Base-by-base conservation (phyloP, 169 alveolate species). In the Plasmodium coatneyi region DNA sequence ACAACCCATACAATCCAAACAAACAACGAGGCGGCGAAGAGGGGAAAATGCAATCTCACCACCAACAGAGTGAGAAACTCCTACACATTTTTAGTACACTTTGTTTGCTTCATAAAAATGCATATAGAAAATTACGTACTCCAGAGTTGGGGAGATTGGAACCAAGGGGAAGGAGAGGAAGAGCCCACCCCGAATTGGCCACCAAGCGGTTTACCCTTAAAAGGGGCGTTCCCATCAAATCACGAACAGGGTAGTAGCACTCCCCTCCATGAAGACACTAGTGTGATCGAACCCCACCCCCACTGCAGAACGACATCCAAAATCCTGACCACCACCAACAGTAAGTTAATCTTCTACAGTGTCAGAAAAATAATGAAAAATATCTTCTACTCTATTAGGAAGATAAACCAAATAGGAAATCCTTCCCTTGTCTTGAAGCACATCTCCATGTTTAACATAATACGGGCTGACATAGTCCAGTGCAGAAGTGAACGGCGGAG, bases 321-420 rank as follows among this genome's bases (percentile, higher is more conserved):
- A 49, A 49, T 49, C 0, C 19, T 49, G 22, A 49, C 1, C 19
- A 14, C 41, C 28, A 28, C 36, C 30, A 66, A 74, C 28, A 86
- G 82, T 76, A 86, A 54, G 80, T 9, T 86, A 6, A 74, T 86
- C 66, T 86, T 86, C 80, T 52, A 76, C 9, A 54, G 16, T 14
- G 86, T 86, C 19, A 74, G 80, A 74, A 86, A 76, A 74, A 86
- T 86, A 25, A 86, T 86, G 93, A 86, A 86, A 56, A 86, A 78
- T 52, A 70, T 86, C 2, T 86, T 86, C 49, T 72, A 14, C 43
- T 74, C 76, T 36, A 80, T 86, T 30, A 86, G 46, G 66, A 86
- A 76, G 46, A 86, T 86, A 6, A 74, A 54, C 28, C 74, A 74
- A 74, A 86, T 86, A 80, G 74, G 80, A 41, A 76, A 86, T 52